Conservation (phyloP, 148 eudicot genomes). For the Arbutus unedo region DNA sequence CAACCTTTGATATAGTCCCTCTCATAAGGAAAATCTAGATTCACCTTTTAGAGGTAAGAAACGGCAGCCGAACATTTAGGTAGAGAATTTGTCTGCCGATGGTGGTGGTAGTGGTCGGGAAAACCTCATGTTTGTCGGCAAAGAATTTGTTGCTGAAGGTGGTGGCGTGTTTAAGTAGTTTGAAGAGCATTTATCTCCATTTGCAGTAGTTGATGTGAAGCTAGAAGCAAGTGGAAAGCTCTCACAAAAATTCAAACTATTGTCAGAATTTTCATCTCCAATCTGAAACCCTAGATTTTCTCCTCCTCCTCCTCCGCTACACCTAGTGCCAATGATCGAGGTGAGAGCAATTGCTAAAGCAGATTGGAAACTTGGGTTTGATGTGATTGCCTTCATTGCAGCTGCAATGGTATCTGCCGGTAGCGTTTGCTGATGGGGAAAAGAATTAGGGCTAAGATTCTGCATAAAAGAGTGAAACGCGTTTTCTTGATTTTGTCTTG, state of each 20-base stretch:
- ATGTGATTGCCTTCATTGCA: constrained; percentile 82
- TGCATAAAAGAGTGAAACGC: constrained; percentile 45
- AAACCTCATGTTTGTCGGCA: constrained; percentile 28
- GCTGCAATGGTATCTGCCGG: constrained; percentile 56
- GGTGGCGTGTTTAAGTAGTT: constrained; percentile 30
- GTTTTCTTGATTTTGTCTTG: constrained; percentile 30
- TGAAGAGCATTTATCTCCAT: constrained; percentile 39
- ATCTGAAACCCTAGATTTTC: constrained; percentile 2
- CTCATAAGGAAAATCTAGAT: not conserved
- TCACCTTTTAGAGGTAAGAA: not conserved
- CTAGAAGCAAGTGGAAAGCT: constrained; percentile 34
- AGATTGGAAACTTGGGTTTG: constrained; percentile 79
- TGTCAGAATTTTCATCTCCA: constrained; percentile 17
- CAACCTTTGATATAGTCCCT: not conserved
- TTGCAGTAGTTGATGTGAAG: constrained; percentile 31
- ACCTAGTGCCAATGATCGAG: constrained; percentile 49
- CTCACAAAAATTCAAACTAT: constrained; percentile 32
- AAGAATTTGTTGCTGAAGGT: constrained; percentile 27
- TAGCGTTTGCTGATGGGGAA: constrained; percentile 26
- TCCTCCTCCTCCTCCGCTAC: constrained; percentile 15
- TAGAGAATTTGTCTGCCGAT: not conserved
- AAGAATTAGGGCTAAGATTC: constrained; percentile 25
- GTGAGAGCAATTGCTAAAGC: constrained; percentile 63
- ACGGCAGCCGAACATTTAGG: not conserved
- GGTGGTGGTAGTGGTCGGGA: constrained; percentile 15